phyloP scores from a whole-genome alignment of 805 yeast genomes.

The Saccharomycopsis javanensis region DNA sequence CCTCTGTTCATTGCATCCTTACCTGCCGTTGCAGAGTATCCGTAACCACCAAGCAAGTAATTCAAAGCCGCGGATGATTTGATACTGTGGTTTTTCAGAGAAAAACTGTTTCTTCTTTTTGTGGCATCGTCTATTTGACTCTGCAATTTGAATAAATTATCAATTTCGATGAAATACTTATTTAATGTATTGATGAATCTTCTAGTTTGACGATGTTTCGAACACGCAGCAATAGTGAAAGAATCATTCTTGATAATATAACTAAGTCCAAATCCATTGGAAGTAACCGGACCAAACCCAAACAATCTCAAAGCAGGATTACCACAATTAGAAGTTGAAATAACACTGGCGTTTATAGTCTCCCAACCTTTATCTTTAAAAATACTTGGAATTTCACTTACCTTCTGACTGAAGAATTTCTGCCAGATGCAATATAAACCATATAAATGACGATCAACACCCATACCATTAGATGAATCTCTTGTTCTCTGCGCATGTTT shows the following conservation, averaged over 20 bases:
- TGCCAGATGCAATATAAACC: slow-evolving; percentile 87
- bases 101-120: background rate
- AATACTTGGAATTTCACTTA: slow-evolving; percentile 51
- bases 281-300: slow-evolving; percentile 87
- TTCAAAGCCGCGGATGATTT: slow-evolving; percentile 29
- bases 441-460: slow-evolving; percentile 87
- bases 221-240: slow-evolving; percentile 70
- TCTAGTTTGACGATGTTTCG: slow-evolving; percentile 80
- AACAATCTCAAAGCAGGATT: slow-evolving; percentile 78
- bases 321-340: slow-evolving; percentile 86
- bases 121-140: background rate
- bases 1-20: slow-evolving; percentile 54
- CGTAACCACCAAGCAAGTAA: slow-evolving; percentile 70
- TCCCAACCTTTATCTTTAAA: slow-evolving; percentile 89
- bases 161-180: slow-evolving; percentile 49
- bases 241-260: slow-evolving; percentile 77
- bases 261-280: slow-evolving; percentile 90
- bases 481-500: slow-evolving; percentile 61
- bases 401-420: slow-evolving; percentile 33
- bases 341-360: slow-evolving; percentile 63
- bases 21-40: slow-evolving; percentile 61
- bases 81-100: slow-evolving; percentile 21
- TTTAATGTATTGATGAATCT: slow-evolving; percentile 64
- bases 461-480: slow-evolving; percentile 64
- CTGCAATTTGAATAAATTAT: background rate